phyloP scores from a whole-genome alignment of 306 rosid genomes.

The Calophaca sinica region DNA sequence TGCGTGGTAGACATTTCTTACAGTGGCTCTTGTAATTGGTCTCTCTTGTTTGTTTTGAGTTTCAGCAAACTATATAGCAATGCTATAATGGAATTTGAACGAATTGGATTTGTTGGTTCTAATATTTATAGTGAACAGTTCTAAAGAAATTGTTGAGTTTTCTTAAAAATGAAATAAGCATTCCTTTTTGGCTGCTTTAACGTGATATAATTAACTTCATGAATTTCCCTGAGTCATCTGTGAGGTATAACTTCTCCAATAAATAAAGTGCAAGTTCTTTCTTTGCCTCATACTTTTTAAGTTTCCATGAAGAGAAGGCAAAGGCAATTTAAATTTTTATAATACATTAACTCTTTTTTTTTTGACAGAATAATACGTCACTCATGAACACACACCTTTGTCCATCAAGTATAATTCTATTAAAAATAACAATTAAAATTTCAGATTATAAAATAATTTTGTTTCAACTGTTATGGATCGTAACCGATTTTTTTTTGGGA shows the following conservation, averaged over 20 bases:
- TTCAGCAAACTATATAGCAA: background rate
- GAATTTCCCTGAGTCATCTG: slow-evolving; percentile 27
- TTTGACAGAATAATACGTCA: no score
- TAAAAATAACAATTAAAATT: background rate
- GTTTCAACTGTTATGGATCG: no score
- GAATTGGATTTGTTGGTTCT: slow-evolving; percentile 15
- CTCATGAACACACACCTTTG: no score
- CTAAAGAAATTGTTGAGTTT: slow-evolving; percentile 29
- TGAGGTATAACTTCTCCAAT: slow-evolving; percentile 49
- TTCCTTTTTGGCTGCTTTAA: slow-evolving; percentile 43
- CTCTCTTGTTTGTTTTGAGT: background rate
- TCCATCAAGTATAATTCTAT: background rate
- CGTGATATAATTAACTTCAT: slow-evolving; percentile 10
- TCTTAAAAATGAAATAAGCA: slow-evolving; percentile 37
- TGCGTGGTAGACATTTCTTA: slow-evolving; percentile 14
- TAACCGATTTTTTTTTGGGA: no score
- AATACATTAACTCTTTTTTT: no score
- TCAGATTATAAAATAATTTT: no score
- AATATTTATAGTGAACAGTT: slow-evolving; percentile 45
- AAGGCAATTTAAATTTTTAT: no score
- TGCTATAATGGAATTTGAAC: slow-evolving; percentile 2
- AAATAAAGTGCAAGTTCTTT: slow-evolving; percentile 51
- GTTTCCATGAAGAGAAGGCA: slow-evolving; percentile 22
- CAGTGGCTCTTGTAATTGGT: background rate
- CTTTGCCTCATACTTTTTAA: slow-evolving; percentile 48